Percentiles rank a stretch among this genome's conserved stretches.
Evolutionary conservation across 1,284 basidiomycete genomes (phyloP).

Genomic region (Ceratobasidium sp.): DNA sequence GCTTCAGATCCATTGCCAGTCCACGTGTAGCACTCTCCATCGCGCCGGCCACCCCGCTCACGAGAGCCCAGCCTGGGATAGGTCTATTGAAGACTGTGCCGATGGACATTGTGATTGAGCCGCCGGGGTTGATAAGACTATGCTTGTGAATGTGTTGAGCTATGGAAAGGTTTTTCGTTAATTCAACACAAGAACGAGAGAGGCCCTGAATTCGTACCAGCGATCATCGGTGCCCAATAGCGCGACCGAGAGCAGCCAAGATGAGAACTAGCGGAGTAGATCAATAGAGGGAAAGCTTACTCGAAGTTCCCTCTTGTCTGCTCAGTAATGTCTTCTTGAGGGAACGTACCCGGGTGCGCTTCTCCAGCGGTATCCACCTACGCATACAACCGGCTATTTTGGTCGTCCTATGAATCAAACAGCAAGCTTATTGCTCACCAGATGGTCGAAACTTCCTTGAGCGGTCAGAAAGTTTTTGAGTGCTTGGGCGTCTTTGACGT

Average conservation of each 20-base stretch:
- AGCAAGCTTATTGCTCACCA: not conserved
- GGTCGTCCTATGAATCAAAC: not conserved
- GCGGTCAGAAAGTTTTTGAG: constrained; percentile 15
- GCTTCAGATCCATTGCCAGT: constrained; percentile 16
- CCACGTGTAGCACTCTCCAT: not conserved
- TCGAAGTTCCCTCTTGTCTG: constrained; percentile 1
- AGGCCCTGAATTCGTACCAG: too few species aligned
- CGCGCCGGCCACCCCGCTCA: not conserved
- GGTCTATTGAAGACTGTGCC: not conserved
- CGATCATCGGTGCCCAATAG: constrained; percentile 8
- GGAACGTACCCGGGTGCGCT: not conserved
- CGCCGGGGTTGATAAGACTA: constrained; percentile 20
- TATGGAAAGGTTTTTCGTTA: too few species aligned
- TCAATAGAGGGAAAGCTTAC: not conserved
- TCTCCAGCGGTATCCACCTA: constrained; percentile 19
- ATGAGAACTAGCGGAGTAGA: not conserved
- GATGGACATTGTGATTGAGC: constrained; percentile 7
- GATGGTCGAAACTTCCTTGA: constrained; percentile 27
- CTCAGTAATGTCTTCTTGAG: constrained; percentile 9
- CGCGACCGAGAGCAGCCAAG: not conserved
- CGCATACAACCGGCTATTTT: not conserved
- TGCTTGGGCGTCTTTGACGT: not conserved
- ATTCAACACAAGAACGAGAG: too few species aligned
- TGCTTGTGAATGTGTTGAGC: constrained; percentile 27
- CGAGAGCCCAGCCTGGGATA: constrained; percentile 11